A percentile compares a stretch with the other conserved stretches of the same genome.
Conservation (phyloP, 208 protist species). For the Leishmania braziliensis region DNA sequence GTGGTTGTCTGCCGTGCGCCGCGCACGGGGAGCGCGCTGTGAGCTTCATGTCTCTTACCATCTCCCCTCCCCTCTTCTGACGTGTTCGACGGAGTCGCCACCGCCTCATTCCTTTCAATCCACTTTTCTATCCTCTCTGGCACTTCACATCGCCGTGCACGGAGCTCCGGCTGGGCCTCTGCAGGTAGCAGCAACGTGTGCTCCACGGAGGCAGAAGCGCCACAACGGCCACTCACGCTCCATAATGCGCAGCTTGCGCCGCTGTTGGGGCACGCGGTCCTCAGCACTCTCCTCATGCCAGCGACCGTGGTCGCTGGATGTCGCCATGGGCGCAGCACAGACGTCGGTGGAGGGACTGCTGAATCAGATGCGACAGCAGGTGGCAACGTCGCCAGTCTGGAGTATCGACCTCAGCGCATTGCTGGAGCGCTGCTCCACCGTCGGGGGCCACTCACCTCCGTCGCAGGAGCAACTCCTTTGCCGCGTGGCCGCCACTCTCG, state of each 20-base stretch:
- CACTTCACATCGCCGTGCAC: neutral
- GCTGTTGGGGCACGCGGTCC: neutral
- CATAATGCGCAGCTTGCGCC: constrained; percentile 1
- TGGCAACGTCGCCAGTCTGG: constrained; percentile 32
- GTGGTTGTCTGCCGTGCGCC: neutral
- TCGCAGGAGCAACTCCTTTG: constrained; percentile 21
- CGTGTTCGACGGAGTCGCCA: neutral
- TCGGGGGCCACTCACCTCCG: constrained; percentile 6
- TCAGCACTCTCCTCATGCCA: neutral
- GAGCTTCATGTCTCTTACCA: neutral
- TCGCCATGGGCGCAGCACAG: neutral
- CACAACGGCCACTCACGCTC: neutral
- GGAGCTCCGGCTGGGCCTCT: neutral
- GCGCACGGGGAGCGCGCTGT: neutral
- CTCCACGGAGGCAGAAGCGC: neutral
- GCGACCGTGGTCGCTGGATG: constrained; percentile 13
- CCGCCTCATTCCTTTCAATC: neutral
- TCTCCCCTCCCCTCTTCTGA: neutral
- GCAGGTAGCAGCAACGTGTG: neutral
- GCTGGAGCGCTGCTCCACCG: constrained; percentile 8
- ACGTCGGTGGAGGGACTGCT: constrained; percentile 11
- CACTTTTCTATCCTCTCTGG: neutral
- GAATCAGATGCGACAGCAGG: neutral
- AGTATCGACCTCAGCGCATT: constrained; percentile 46
- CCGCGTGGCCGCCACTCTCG: constrained; percentile 20